Conservation (phyloP, 1,284 basidiomycete species). For the Pholiota adiposa region DNA sequence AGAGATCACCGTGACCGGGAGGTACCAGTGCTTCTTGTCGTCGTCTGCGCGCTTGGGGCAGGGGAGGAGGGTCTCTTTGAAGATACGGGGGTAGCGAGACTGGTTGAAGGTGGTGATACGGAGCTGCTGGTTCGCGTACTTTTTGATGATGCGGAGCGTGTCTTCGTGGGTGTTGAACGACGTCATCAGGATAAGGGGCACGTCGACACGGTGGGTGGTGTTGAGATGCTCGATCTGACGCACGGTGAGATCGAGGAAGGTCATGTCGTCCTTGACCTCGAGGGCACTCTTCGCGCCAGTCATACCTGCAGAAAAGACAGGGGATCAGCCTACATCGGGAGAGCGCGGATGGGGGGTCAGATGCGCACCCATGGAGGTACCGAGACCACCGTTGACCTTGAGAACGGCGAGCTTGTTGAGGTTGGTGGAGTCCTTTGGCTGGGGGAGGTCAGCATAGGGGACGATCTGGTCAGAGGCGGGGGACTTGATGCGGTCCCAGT, state of each 20-base stretch:
- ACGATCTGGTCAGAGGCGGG: constrained; percentile 94
- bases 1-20: constrained; percentile 99
- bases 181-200: constrained; percentile 99
- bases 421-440: constrained; percentile 67
- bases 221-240: constrained; percentile 95
- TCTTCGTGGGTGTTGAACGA: constrained; percentile 99
- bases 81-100: constrained; percentile 97
- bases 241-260: constrained; percentile 97
- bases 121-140: constrained; percentile 98
- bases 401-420: constrained; percentile 97
- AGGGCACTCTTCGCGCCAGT: constrained; percentile 92
- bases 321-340: constrained; percentile 9
- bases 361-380: constrained; percentile 89
- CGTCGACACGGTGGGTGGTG: constrained; percentile 76
- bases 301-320: constrained; percentile 63
- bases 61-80: constrained; percentile 93
- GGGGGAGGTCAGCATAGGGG: constrained; percentile 78
- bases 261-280: constrained; percentile 97
- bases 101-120: constrained; percentile 98
- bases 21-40: constrained; percentile 98
- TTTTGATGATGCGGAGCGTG: constrained; percentile 97
- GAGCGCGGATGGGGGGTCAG: too few species aligned
- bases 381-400: constrained; percentile 99
- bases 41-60: constrained; percentile 86
- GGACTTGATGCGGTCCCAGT: constrained; percentile 98